phyloP scores from a whole-genome alignment of 495 filamentous ascomycete species.

The Trichocladium antarcticum region DNA sequence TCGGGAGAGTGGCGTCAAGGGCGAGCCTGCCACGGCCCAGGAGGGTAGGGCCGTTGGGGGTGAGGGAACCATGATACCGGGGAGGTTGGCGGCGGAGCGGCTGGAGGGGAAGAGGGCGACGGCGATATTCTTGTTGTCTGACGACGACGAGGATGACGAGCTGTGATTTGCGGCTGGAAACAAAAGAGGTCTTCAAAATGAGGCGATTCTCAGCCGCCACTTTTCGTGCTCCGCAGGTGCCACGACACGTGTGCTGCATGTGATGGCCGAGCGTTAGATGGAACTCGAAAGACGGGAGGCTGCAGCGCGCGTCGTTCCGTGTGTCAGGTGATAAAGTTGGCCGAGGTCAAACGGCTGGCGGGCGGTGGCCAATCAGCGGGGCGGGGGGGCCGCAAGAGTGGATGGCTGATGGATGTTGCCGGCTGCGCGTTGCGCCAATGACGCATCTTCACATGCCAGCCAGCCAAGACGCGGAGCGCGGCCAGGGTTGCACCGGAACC shows the following conservation, averaged over 20 bases:
- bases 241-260: not conserved
- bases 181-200: not conserved
- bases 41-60: not conserved
- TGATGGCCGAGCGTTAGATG: not conserved
- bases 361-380: slow-evolving; percentile 5
- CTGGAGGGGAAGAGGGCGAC: slow-evolving; percentile 1
- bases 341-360: slow-evolving; percentile 12
- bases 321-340: slow-evolving; percentile 9
- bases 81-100: slow-evolving; percentile 6
- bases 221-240: not conserved
- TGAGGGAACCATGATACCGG: not conserved
- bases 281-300: too few species aligned
- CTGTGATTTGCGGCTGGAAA: slow-evolving; percentile 18
- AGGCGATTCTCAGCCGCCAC: not conserved
- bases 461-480: too few species aligned
- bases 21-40: not conserved
- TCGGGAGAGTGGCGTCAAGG: too few species aligned
- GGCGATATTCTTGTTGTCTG: slow-evolving; percentile 16
- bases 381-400: not conserved
- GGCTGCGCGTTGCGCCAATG: not conserved
- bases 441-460: slow-evolving; percentile 15
- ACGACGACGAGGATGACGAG: slow-evolving; percentile 23
- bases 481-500: not conserved
- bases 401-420: not conserved
- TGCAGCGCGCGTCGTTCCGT: too few species aligned